phyloP scores from a whole-genome alignment of 257 asterid genomes.

The Solanum phureja region DNA sequence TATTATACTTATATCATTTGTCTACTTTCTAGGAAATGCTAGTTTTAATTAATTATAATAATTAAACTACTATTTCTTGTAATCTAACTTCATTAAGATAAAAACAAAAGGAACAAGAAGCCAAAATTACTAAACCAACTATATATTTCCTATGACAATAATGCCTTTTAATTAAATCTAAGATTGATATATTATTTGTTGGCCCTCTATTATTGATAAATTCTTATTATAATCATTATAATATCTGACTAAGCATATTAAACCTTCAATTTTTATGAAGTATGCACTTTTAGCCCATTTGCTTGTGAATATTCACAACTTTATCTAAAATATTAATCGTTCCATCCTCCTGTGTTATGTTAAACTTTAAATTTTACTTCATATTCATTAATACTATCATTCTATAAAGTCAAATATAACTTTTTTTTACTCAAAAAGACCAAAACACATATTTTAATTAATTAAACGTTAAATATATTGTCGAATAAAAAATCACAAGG shows the following conservation, averaged over 20 bases:
- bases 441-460: not conserved
- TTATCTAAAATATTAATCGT: not conserved
- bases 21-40: not conserved
- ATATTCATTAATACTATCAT: not conserved
- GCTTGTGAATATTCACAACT: not conserved
- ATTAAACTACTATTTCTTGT: not conserved
- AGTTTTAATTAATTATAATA: not conserved
- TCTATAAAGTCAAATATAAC: not conserved
- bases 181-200: not conserved
- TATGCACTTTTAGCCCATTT: not conserved
- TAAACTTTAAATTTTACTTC: not conserved
- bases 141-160: not conserved
- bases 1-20: not conserved
- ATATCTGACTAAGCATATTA: not conserved
- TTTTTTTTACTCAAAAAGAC: not conserved
- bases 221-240: not conserved
- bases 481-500: not conserved
- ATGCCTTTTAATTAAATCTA: not conserved
- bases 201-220: not conserved
- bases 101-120: not conserved
- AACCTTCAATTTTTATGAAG: not conserved
- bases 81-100: not conserved
- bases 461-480: not conserved
- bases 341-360: not conserved
- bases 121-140: not conserved